Conservation (phyloP, 176 grass and related monocot species). For the Chloris gayana region DNA sequence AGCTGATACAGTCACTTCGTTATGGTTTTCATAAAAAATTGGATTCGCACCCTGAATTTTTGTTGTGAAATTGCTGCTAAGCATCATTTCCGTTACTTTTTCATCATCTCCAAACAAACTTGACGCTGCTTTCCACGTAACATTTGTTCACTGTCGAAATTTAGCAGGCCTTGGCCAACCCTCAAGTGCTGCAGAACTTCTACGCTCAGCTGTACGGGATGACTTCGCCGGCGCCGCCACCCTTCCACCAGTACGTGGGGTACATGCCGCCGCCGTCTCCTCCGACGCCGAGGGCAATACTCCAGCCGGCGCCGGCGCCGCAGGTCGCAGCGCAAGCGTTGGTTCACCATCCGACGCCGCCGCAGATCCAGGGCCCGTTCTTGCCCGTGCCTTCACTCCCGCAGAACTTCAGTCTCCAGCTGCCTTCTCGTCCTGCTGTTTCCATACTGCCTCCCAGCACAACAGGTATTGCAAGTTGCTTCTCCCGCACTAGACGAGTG, state of each 20-base stretch:
- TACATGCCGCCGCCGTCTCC: constrained; percentile 47
- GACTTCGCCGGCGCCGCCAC: constrained; percentile 42
- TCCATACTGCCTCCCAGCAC: constrained; percentile 34
- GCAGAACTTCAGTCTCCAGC: constrained; percentile 59
- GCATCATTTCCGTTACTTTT: background rate
- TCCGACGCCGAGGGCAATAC: constrained; percentile 20
- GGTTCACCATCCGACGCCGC: constrained; percentile 33
- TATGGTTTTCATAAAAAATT: background rate
- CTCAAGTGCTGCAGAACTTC: constrained; percentile 62
- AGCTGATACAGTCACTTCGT: background rate
- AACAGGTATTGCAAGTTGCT: constrained; percentile 25
- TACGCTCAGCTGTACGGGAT: constrained; percentile 68
- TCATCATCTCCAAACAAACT: background rate
- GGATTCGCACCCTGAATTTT: background rate
- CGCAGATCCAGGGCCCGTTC: constrained; percentile 52
- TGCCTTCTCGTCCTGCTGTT: constrained; percentile 40
- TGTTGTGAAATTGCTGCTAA: background rate
- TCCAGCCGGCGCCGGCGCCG: constrained; percentile 1
- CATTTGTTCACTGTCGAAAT: background rate
- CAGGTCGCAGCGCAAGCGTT: constrained; percentile 37
- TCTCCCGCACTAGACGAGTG: background rate
- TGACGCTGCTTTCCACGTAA: background rate
- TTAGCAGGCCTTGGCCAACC: constrained; percentile 57
- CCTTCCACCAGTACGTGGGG: constrained; percentile 62
- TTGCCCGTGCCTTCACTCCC: constrained; percentile 39